phyloP scores from a whole-genome alignment of 2,329 filamentous ascomycete genomes.

The Epichloe sibirici region DNA sequence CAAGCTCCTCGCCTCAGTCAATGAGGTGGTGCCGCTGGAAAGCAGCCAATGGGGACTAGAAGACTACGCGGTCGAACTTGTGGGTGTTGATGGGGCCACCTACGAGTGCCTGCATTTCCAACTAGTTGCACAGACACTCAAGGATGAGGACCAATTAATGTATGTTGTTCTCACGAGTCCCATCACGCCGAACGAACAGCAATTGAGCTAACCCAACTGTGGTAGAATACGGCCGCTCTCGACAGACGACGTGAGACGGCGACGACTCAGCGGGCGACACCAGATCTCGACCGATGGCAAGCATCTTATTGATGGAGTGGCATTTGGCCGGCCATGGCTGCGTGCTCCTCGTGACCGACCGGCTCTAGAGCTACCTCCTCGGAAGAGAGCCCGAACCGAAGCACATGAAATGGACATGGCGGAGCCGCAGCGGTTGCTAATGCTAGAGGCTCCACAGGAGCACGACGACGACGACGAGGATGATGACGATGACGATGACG shows the following conservation, averaged over 20 bases:
- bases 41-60: slow-evolving; percentile 74
- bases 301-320: slow-evolving; percentile 73
- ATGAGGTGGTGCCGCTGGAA: slow-evolving; percentile 72
- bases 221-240: slow-evolving; percentile 65
- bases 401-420: slow-evolving; percentile 22
- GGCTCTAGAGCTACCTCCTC: slow-evolving; percentile 56
- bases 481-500: slow-evolving; percentile 14
- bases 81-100: slow-evolving; percentile 37
- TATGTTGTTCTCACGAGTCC: slow-evolving; percentile 31
- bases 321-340: slow-evolving; percentile 66
- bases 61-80: slow-evolving; percentile 75
- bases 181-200: background rate
- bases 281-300: slow-evolving; percentile 71
- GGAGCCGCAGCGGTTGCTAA: slow-evolving; percentile 14
- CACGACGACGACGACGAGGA: slow-evolving; percentile 25
- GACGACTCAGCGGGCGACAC: slow-evolving; percentile 62
- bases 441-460: slow-evolving; percentile 21
- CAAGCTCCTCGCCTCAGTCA: slow-evolving; percentile 65
- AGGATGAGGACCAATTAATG: slow-evolving; percentile 76
- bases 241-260: slow-evolving; percentile 58
- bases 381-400: slow-evolving; percentile 51
- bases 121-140: slow-evolving; percentile 54
- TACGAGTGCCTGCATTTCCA: slow-evolving; percentile 88
- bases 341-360: slow-evolving; percentile 49
- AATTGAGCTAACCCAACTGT: background rate